Evolutionary conservation across 2,329 filamentous ascomycete species (phyloP).

Genomic region (Cladorrhinum sp.): DNA sequence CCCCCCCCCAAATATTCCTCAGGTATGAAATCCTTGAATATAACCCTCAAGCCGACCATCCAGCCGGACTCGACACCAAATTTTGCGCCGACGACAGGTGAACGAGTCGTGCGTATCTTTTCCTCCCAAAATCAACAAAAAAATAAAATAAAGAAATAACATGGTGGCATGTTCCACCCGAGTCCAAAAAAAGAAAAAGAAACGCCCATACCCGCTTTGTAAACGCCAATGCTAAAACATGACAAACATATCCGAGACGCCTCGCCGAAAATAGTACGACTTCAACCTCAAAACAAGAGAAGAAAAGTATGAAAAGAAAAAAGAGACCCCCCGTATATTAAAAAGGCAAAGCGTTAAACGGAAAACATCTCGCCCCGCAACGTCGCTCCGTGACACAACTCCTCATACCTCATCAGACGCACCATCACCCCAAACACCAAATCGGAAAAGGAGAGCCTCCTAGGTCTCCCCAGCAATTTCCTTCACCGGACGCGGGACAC

Average conservation of each 20-base stretch:
- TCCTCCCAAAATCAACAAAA: not conserved
- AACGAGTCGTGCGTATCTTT: not conserved
- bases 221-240: not conserved
- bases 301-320: not conserved
- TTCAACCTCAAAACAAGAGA: not conserved
- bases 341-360: not conserved
- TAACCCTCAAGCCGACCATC: no score
- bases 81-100: no score
- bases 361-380: not conserved
- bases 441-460: not conserved
- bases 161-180: not conserved
- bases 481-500: not conserved
- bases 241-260: not conserved
- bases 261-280: not conserved
- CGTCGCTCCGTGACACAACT: not conserved
- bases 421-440: not conserved
- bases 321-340: not conserved
- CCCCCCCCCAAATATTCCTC: no score
- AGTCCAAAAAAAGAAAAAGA: not conserved
- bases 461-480: not conserved
- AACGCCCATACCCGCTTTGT: not conserved
- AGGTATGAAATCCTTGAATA: no score
- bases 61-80: no score
- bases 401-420: not conserved
- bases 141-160: not conserved